Evolutionary conservation across 2,329 filamentous ascomycete genomes (phyloP).

Genomic region (Monosporascus sp.): DNA sequence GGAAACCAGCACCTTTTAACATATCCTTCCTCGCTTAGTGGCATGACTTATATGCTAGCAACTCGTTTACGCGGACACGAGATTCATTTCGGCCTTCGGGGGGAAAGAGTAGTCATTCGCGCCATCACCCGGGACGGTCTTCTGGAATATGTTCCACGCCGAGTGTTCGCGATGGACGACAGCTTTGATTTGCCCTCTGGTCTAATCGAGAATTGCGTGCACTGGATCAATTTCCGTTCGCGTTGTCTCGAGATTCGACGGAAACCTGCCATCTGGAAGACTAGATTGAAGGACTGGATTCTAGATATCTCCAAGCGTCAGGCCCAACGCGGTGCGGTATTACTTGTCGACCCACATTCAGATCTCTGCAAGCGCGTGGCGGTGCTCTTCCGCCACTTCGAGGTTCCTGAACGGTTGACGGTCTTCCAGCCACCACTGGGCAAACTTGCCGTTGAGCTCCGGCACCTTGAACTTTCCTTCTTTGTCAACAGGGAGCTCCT

Average conservation of each 20-base stretch:
- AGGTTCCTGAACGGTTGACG: slow-evolving; percentile 36
- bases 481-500: slow-evolving; percentile 36
- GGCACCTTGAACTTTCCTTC: slow-evolving; percentile 50
- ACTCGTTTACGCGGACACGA: slow-evolving; percentile 31
- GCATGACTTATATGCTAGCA: slow-evolving; percentile 44
- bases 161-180: slow-evolving; percentile 17
- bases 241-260: slow-evolving; percentile 47
- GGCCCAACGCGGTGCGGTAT: slow-evolving; percentile 14
- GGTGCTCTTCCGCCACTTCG: slow-evolving; percentile 45
- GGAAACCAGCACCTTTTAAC: slow-evolving; percentile 46
- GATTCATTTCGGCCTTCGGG: slow-evolving; percentile 53
- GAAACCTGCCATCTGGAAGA: slow-evolving; percentile 28
- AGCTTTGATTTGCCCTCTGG: slow-evolving; percentile 46
- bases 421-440: slow-evolving; percentile 39
- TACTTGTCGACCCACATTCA: slow-evolving; percentile 47
- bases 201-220: slow-evolving; percentile 48
- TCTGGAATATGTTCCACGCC: slow-evolving; percentile 30
- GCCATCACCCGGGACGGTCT: slow-evolving; percentile 21
- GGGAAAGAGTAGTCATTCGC: slow-evolving; percentile 37
- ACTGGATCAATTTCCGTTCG: slow-evolving; percentile 52
- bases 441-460: slow-evolving; percentile 42
- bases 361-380: slow-evolving; percentile 33
- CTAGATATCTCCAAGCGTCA: slow-evolving; percentile 23
- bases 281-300: slow-evolving; percentile 27
- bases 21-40: slow-evolving; percentile 44